A percentile compares a stretch with the other conserved stretches of the same genome.
phyloP scores from a whole-genome alignment of 345 rosid genomes.

The Draba incana region DNA sequence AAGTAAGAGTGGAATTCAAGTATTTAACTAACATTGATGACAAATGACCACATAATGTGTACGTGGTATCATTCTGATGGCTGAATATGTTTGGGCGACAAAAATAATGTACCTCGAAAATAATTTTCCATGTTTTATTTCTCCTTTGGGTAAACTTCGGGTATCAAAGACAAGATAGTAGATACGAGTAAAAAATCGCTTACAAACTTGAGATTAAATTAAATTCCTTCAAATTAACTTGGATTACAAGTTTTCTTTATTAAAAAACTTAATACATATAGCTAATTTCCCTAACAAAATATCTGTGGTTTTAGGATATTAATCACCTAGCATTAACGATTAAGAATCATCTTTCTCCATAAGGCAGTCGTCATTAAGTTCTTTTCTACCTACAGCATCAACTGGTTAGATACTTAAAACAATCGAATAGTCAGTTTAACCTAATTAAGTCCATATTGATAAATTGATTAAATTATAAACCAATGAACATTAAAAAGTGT shows the following conservation, averaged over 20 bases:
- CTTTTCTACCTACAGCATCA: constrained; percentile 26
- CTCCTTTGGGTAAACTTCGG: constrained; percentile 1
- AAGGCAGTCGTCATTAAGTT: constrained; percentile 32
- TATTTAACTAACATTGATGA: not conserved
- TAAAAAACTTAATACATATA: constrained; percentile 6
- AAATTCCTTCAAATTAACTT: not conserved
- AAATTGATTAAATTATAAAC: constrained; percentile 21
- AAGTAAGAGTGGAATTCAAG: too few species aligned
- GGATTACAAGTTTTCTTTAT: not conserved
- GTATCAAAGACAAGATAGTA: constrained; percentile 30
- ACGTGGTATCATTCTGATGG: constrained; percentile 14
- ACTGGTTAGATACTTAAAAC: constrained; percentile 26
- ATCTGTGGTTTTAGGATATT: constrained; percentile 22
- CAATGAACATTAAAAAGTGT: constrained; percentile 11
- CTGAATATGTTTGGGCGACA: constrained; percentile 1
- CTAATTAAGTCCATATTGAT: constrained; percentile 14
- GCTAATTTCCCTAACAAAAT: constrained; percentile 1
- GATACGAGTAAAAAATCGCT: constrained; percentile 13
- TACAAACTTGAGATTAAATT: not conserved
- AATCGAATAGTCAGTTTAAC: constrained; percentile 3
- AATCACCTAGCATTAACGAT: constrained; percentile 30
- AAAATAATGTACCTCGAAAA: constrained; percentile 2
- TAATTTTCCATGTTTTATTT: constrained; percentile 10
- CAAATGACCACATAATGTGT: constrained; percentile 43
- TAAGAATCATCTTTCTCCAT: constrained; percentile 26